Evolutionary conservation across 768 basidiomycete genomes (phyloP).

Genomic region (Cytidiella melzeri): DNA sequence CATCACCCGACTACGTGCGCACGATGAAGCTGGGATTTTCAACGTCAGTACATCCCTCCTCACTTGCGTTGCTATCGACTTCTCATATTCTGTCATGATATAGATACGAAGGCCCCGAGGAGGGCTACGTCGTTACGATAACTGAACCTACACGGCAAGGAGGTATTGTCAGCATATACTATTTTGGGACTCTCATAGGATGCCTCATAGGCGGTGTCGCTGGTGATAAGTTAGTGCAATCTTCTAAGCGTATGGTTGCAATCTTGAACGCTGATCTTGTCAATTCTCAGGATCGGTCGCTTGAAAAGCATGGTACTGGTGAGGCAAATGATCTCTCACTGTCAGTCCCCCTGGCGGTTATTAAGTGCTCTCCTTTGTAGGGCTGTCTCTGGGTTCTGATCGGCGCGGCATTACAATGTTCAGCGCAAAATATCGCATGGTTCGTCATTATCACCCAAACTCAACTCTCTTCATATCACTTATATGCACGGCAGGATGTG

Average conservation of each 20-base stretch:
- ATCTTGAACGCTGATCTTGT: not conserved
- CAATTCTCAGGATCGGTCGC: conserved; percentile 27
- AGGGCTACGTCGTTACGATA: conserved; percentile 38
- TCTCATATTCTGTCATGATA: not conserved
- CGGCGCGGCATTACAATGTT: conserved; percentile 37
- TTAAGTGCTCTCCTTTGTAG: conserved; percentile 7
- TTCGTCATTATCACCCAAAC: conserved; percentile 15
- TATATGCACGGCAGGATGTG: conserved; percentile 31
- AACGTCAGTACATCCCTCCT: conserved; percentile 18
- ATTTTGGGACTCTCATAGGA: conserved; percentile 37
- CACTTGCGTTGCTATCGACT: not conserved
- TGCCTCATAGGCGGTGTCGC: conserved; percentile 35
- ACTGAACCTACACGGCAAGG: conserved; percentile 38
- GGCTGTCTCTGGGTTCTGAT: conserved; percentile 36
- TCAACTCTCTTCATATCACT: not conserved
- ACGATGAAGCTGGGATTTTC: conserved; percentile 36
- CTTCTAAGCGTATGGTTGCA: not conserved
- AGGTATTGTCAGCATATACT: conserved; percentile 42
- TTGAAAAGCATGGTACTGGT: conserved; percentile 35
- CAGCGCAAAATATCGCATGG: conserved; percentile 38
- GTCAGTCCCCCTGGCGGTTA: no score
- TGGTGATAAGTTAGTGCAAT: conserved; percentile 26
- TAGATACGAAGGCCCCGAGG: conserved; percentile 32
- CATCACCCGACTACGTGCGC: conserved; percentile 37
- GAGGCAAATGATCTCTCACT: no score